A percentile compares a stretch with the other conserved stretches of the same genome.
Conservation (phyloP, 2,329 filamentous ascomycete species). For the Aspergillus tamarii region DNA sequence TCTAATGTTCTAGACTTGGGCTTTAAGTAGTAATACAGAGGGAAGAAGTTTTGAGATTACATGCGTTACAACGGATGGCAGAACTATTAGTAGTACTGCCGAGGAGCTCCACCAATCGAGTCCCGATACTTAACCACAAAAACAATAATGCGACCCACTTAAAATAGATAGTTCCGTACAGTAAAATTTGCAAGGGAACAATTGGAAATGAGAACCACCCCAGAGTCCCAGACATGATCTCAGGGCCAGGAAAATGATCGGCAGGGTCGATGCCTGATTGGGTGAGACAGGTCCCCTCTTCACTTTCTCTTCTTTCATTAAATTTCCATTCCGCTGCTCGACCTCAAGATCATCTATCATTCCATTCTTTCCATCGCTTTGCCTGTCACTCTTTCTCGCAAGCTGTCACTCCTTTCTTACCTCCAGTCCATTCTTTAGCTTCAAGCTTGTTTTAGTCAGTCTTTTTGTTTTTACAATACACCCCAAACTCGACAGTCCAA, state of each 20-base stretch:
- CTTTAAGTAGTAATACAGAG: background rate
- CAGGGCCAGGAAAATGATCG: slow-evolving; percentile 6
- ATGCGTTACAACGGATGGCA: background rate
- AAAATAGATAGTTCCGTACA: background rate
- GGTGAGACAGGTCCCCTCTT: slow-evolving; percentile 10
- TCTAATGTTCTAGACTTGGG: background rate
- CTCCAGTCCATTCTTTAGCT: background rate
- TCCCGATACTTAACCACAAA: background rate
- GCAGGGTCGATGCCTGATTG: slow-evolving; percentile 10
- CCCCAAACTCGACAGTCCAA: slow-evolving; percentile 6
- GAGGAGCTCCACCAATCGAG: background rate
- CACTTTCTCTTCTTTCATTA: slow-evolving; percentile 13
- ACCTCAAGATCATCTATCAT: background rate
- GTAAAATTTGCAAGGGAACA: slow-evolving; percentile 3
- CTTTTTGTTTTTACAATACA: slow-evolving; percentile 24
- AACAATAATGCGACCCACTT: background rate
- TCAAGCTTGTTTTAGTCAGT: slow-evolving; percentile 9
- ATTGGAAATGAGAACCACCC: slow-evolving; percentile 3
- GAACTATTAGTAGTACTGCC: too few species aligned
- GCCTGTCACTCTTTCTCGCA: slow-evolving; percentile 1
- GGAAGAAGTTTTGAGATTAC: background rate
- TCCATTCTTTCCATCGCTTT: slow-evolving; percentile 10
- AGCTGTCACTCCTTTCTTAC: background rate
- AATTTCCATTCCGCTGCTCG: slow-evolving; percentile 20
- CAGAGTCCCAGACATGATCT: background rate